phyloP scores from a whole-genome alignment of 2,329 filamentous ascomycete species.

The Cladorrhinum sp. region DNA sequence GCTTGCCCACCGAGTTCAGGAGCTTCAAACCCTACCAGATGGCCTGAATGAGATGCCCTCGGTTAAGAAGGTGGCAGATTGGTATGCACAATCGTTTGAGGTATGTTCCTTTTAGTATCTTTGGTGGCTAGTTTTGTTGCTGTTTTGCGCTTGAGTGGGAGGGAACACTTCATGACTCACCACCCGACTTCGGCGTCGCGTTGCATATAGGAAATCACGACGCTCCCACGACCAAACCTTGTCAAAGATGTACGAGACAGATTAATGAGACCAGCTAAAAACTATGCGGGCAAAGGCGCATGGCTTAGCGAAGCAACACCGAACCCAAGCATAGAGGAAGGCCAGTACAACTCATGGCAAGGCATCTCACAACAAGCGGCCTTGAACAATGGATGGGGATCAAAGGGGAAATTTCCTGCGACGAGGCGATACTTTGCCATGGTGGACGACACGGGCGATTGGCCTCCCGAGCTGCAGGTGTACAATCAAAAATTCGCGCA shows the following conservation, averaged over 20 bases:
- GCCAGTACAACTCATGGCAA: constrained; percentile 68
- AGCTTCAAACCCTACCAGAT: constrained; percentile 88
- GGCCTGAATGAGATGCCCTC: constrained; percentile 98
- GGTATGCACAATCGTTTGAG: constrained; percentile 99
- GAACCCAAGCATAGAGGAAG: constrained; percentile 84
- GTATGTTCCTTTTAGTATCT: constrained; percentile 48
- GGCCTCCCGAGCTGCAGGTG: constrained; percentile 90
- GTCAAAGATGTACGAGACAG: constrained; percentile 73
- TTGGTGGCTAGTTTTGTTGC: background rate
- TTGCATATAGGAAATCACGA: constrained; percentile 83
- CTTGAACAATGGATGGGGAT: constrained; percentile 35
- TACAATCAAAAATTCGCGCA: constrained; percentile 92
- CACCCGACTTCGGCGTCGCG: background rate
- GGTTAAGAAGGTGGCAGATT: constrained; percentile 90
- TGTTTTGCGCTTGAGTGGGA: background rate
- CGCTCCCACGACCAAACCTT: constrained; percentile 73
- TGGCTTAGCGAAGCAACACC: constrained; percentile 78
- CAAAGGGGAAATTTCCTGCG: constrained; percentile 47
- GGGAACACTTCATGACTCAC: constrained; percentile 31
- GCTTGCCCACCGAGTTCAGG: constrained; percentile 91
- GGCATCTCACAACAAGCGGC: constrained; percentile 41
- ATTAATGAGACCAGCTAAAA: constrained; percentile 65
- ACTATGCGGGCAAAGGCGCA: constrained; percentile 51
- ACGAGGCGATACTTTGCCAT: constrained; percentile 83
- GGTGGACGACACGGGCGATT: constrained; percentile 82